A percentile compares a stretch with the other conserved stretches of the same genome.
phyloP scores from a whole-genome alignment of 805 yeast genomes.

The Ogataea zsoltii region DNA sequence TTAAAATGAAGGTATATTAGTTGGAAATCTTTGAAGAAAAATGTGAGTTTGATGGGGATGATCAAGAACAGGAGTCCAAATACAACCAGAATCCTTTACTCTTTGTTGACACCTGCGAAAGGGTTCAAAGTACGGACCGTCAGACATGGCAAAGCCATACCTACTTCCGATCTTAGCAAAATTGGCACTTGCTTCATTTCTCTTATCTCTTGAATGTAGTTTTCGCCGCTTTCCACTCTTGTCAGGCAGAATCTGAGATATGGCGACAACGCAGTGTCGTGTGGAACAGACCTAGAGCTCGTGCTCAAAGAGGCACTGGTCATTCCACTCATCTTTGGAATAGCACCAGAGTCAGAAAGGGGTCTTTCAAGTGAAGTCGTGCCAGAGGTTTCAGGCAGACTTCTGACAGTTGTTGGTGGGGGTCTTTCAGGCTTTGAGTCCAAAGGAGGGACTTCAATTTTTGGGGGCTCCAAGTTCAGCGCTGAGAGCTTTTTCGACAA shows the following conservation, averaged over 20 bases:
- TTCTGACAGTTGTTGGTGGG: conserved; percentile 22
- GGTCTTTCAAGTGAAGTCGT: conserved; percentile 13
- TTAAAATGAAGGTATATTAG: conserved; percentile 20
- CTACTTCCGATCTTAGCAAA: conserved; percentile 84
- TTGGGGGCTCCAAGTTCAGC: conserved; percentile 54
- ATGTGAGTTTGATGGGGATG: background rate
- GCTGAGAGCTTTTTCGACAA: conserved; percentile 49
- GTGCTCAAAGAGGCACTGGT: background rate
- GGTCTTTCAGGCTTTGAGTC: conserved; percentile 11
- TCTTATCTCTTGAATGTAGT: conserved; percentile 75
- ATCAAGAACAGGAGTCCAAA: background rate
- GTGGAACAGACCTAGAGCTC: conserved; percentile 12
- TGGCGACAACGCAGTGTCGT: conserved; percentile 47
- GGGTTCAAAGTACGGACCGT: conserved; percentile 93
- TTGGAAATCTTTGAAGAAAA: conserved; percentile 7
- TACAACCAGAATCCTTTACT: conserved; percentile 3
- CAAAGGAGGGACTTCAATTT: conserved; percentile 30
- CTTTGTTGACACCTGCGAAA: conserved; percentile 39
- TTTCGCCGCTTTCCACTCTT: conserved; percentile 55
- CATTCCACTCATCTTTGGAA: conserved; percentile 10
- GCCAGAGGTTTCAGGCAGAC: conserved; percentile 32
- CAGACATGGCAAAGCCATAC: conserved; percentile 93
- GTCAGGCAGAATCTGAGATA: conserved; percentile 59
- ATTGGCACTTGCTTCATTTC: conserved; percentile 82
- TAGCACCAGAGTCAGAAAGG: conserved; percentile 7